Evolutionary conservation across 163 green algal genomes (phyloP).

Genomic region (Botryococcus braunii): DNA sequence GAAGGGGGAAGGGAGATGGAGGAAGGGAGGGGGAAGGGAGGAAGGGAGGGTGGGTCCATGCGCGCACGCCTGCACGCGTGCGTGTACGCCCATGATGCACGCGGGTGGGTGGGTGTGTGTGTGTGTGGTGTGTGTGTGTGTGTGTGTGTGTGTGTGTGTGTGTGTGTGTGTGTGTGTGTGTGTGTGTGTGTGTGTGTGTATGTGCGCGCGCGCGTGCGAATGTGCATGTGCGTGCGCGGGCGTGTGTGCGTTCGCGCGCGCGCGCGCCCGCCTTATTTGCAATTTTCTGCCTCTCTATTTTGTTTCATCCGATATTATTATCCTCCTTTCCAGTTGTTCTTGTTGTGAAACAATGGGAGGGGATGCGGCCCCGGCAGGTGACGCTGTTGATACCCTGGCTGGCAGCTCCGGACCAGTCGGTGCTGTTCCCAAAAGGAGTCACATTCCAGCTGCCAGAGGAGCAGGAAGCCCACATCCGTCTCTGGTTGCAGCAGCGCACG

Average conservation of each 20-base stretch:
- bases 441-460: constrained; percentile 80
- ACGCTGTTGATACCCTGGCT: constrained; percentile 96
- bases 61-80: no score
- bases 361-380: constrained; percentile 62
- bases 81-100: no score
- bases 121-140: no score
- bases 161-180: no score
- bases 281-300: neutral
- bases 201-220: no score
- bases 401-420: constrained; percentile 66
- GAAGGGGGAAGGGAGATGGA: no score
- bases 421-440: constrained; percentile 72
- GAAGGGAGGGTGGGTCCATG: no score
- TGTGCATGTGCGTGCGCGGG: neutral
- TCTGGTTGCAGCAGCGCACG: constrained; percentile 80
- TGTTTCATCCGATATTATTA: neutral
- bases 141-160: no score
- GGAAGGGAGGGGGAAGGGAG: no score
- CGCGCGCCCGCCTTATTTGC: neutral
- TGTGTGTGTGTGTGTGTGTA: no score
- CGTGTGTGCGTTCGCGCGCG: neutral
- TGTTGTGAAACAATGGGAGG: no score
- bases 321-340: neutral
- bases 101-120: no score
- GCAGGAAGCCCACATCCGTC: constrained; percentile 81